These are phyloP conservation scores for Antitrichia curtipendula DNA, from an alignment of 225 moss, liverwort and hornwort species.

Conservation along the genomic window DNA sequence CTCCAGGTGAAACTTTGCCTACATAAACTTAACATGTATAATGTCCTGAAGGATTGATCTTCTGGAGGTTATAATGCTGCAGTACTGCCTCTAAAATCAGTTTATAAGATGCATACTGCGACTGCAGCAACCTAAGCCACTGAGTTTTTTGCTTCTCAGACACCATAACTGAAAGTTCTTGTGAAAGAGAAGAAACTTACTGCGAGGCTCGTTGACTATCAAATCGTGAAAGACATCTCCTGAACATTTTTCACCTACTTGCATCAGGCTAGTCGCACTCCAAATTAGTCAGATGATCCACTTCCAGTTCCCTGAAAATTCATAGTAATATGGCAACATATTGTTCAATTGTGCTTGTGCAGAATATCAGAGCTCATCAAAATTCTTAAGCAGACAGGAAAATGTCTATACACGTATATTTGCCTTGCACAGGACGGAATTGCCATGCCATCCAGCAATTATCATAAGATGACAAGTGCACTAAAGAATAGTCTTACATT, in stretches of 20 bases:
- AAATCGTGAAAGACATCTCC: constrained; percentile 4
- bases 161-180: background rate
- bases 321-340: background rate
- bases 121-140: background rate
- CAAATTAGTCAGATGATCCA: constrained; percentile 3
- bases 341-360: background rate
- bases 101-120: background rate
- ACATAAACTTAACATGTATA: background rate
- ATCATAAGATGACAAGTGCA: background rate
- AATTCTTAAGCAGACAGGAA: background rate
- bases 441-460: background rate
- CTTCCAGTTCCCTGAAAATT: constrained; percentile 14
- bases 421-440: background rate
- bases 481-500: constrained; percentile 11
- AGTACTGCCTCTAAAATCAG: background rate
- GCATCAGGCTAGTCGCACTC: constrained; percentile 3
- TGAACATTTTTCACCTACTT: constrained; percentile 2
- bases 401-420: background rate
- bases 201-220: background rate
- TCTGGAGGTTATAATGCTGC: background rate
- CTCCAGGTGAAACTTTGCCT: background rate
- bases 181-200: background rate
- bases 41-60: background rate
- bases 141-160: background rate
- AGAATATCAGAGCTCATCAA: background rate